Conservation (phyloP, 2,329 filamentous ascomycete species). For the Xylariales sp. region DNA sequence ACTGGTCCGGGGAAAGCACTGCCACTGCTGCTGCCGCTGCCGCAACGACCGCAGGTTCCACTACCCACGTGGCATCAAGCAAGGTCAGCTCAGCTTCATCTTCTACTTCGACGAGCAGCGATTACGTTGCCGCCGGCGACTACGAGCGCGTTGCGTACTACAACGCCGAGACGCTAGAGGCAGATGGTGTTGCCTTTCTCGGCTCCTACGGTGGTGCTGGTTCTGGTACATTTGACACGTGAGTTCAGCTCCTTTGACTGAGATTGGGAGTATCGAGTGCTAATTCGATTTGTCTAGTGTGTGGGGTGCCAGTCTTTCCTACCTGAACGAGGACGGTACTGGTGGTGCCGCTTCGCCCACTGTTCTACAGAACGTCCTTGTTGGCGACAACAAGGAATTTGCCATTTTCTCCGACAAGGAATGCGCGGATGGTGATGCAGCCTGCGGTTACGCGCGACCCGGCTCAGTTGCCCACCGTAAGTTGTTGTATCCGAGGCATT, state of each 20-base stretch:
- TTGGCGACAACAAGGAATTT: constrained; percentile 41
- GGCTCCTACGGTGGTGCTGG: constrained; percentile 42
- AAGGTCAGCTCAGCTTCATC: constrained; percentile 15
- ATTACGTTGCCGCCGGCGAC: constrained; percentile 20
- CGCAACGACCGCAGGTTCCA: constrained; percentile 11
- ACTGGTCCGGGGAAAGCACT: constrained; percentile 36
- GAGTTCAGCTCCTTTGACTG: constrained; percentile 17
- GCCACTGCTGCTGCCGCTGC: constrained; percentile 15
- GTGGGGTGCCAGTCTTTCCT: constrained; percentile 43
- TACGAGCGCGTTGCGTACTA: constrained; percentile 43
- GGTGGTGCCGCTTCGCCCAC: constrained; percentile 33
- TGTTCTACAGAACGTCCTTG: constrained; percentile 32
- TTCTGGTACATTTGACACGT: constrained; percentile 40
- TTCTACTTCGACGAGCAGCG: not conserved
- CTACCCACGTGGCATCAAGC: constrained; percentile 11
- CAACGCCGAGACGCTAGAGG: constrained; percentile 31
- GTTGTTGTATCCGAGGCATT: constrained; percentile 8
- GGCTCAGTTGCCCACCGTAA: constrained; percentile 41
- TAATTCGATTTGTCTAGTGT: constrained; percentile 22
- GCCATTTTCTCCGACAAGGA: constrained; percentile 40
- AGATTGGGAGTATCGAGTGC: not conserved
- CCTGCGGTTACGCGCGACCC: constrained; percentile 41
- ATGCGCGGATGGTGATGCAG: constrained; percentile 28
- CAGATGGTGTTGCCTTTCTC: constrained; percentile 43
- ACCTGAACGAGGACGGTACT: constrained; percentile 37